Evolutionary conservation across 331 rosid species (phyloP).

Genomic region (Telfairia occidentalis): DNA sequence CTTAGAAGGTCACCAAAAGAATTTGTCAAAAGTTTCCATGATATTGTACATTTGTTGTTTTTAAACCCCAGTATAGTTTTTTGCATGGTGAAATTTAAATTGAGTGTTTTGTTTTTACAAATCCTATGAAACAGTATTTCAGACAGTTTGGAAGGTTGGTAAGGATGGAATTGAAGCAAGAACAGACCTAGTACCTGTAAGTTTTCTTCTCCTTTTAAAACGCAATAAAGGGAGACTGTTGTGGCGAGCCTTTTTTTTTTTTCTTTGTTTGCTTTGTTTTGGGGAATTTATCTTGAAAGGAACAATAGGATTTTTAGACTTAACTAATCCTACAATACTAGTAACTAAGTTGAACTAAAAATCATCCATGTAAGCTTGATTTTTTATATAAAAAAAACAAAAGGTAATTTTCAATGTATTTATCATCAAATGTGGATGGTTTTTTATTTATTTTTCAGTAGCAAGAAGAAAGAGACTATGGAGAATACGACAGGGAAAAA

Average conservation of each 20-base stretch:
- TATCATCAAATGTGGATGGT: not conserved
- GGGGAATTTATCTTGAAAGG: too few relatives aligned
- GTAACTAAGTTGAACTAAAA: too few relatives aligned
- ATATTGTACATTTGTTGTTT: not conserved
- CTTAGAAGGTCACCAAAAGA: not conserved
- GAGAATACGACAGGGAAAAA: too few relatives aligned
- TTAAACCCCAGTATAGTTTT: not conserved
- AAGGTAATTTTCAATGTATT: not conserved
- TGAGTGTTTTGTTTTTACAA: not conserved
- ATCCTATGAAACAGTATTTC: constrained; percentile 40
- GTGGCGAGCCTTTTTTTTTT: too few relatives aligned
- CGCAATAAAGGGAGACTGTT: too few relatives aligned
- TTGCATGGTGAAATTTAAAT: not conserved
- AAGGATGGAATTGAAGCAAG: constrained; percentile 87
- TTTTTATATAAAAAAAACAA: too few relatives aligned
- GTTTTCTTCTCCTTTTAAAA: constrained; percentile 19
- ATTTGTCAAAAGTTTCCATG: not conserved
- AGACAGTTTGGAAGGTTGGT: constrained; percentile 68
- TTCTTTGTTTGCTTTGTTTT: too few relatives aligned
- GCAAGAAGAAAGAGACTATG: not conserved
- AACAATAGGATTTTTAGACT: too few relatives aligned
- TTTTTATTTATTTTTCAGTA: too few relatives aligned
- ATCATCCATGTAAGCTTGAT: too few relatives aligned
- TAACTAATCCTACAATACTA: too few relatives aligned
- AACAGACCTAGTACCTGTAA: constrained; percentile 68